Percentiles rank a stretch among this genome's conserved stretches.
phyloP scores from a whole-genome alignment of 2,329 filamentous ascomycete species.

The Ophioceras dolichostomum region DNA sequence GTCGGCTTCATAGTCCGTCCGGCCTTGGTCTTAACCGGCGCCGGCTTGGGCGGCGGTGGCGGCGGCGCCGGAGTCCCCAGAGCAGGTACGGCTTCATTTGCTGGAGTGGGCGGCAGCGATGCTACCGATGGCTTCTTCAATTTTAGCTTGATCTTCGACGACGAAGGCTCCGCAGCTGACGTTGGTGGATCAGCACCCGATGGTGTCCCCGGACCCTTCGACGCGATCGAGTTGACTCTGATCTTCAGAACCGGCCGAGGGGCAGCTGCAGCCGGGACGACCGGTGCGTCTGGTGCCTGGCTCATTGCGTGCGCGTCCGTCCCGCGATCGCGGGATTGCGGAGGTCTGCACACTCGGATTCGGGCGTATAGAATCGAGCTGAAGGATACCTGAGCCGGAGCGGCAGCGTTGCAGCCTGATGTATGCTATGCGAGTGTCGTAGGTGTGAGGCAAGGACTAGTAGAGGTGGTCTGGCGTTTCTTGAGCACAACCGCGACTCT shows the following conservation, averaged over 20 bases:
- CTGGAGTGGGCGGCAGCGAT: conserved; percentile 16
- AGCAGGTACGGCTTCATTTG: conserved; percentile 15
- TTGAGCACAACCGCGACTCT: too few relatives aligned
- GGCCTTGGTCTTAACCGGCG: conserved; percentile 40
- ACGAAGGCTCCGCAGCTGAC: conserved; percentile 5
- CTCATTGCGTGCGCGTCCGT: too few relatives aligned
- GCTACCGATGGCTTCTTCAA: too few relatives aligned
- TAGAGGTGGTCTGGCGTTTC: too few relatives aligned
- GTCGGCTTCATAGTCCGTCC: conserved; percentile 48
- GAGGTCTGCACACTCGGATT: too few relatives aligned
- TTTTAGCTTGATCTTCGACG: conserved; percentile 13
- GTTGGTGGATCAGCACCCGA: not conserved
- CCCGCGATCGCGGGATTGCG: too few relatives aligned
- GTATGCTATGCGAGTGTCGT: too few relatives aligned
- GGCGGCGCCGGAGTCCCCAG: not conserved
- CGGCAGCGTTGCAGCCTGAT: too few relatives aligned
- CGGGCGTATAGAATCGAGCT: too few relatives aligned
- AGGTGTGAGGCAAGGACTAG: too few relatives aligned
- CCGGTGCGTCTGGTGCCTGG: too few relatives aligned
- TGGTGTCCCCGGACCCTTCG: not conserved
- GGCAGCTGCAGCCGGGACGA: not conserved
- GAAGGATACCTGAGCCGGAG: too few relatives aligned
- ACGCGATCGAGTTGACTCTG: not conserved
- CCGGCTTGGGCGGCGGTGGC: conserved; percentile 6
- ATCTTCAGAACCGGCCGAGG: conserved; percentile 1